These are phyloP conservation scores for Liquidambar formosana DNA, from an alignment of 164 flowering plant genomes.

Conservation along the genomic window DNA sequence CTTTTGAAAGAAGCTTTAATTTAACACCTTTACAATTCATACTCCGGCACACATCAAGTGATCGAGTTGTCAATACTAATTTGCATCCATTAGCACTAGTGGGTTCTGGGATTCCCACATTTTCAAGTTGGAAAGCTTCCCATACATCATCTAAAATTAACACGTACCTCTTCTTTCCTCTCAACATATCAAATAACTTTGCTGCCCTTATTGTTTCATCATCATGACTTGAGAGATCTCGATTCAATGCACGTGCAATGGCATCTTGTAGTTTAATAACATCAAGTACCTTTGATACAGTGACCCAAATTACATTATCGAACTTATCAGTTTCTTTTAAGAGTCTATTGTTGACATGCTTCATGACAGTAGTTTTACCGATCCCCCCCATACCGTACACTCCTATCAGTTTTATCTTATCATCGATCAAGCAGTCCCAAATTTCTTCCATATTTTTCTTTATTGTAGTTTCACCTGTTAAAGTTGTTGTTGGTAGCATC, in stretches of 20 bases:
- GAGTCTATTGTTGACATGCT: neutral
- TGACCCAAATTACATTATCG: no score
- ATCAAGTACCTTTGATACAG: no score
- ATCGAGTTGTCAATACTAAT: neutral
- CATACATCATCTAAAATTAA: neutral
- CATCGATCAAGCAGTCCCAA: neutral
- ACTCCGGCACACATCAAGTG: neutral
- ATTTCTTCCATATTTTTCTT: neutral
- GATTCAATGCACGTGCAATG: no score
- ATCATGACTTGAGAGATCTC: neutral
- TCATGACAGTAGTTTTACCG: neutral
- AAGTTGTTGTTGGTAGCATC: neutral
- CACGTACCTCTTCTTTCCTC: neutral
- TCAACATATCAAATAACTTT: neutral
- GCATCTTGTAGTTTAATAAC: no score
- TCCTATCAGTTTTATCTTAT: no score
- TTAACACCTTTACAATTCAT: neutral
- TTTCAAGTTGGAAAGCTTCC: neutral
- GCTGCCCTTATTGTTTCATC: neutral
- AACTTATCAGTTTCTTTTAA: no score
- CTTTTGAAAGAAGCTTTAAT: no score
- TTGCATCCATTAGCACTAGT: neutral
- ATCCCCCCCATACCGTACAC: neutral
- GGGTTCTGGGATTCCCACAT: neutral
- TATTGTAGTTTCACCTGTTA: neutral